Evolutionary conservation across 805 yeast species (phyloP), one percentile per base, ranked within the genome.

Genomic region (Saturnispora dispora): DNA sequence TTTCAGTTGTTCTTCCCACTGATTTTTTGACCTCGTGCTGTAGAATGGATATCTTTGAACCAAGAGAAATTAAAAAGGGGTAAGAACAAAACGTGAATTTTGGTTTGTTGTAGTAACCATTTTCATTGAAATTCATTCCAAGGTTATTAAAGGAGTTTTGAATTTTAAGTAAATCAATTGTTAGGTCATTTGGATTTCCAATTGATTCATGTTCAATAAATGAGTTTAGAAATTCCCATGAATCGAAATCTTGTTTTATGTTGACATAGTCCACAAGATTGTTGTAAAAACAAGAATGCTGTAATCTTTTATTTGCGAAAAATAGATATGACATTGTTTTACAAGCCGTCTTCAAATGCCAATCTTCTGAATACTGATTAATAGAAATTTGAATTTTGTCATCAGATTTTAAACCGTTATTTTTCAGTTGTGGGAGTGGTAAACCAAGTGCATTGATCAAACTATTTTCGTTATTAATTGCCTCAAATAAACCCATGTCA

Each of bases 1-100:
- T 91, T 59, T 88, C 96, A 0, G 96, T 96, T 59, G 84, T 82
- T 49, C 84, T 70, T 59, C 85, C 93, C 96, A 89, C 89, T 49
- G 78, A 83, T 45, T 83, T 67, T 55, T 81, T 76, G 0, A 91
- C 88, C 61, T 88, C 96, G 63, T 86, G 82, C 58, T 87, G 95
- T 55, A 91, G 67, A 2, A 91, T 80, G 0, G 83, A 73, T 2
- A 89, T 84, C 64, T 91, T 91, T 1, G 88, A 77, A 0, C 95
- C 96, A 53, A 91, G 66, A 0, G 95, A 82, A 23, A 91, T 68
- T 48, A 88, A 68, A 62, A 86, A 89, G 1, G 97, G 96, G 57
- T 75, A 89, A 56, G 85, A 85, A 63, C 98, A 90, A 55, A 91
- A 81, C 0, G 81, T 75, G 65, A 77, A 79, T 57, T 55, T 55